Evolutionary conservation across 441 rosid species (phyloP), one percentile per base, ranked within the genome.

Genomic region (Sinapis alba): DNA sequence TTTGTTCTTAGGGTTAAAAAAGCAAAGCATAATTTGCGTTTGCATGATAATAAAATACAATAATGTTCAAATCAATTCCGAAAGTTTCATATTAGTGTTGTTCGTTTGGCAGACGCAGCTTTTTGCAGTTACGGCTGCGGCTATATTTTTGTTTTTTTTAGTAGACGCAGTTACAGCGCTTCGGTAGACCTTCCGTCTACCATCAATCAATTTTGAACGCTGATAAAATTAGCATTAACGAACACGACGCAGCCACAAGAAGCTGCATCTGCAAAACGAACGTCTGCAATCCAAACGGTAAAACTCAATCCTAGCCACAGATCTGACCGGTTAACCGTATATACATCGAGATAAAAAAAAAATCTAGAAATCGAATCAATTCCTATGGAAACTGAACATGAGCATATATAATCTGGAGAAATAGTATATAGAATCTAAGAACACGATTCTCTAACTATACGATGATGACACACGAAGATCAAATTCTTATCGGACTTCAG

Each of bases 401-500:
- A 30, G 21, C 34, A 41, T 30, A 61, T 30, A 61, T 0, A 50
- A 51, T 68, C 62, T 67, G 28, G 16, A 51, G 56, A 51, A 27
- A 60, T 9, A n/a, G 67, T 4, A 67, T 20, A 30, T 32, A 32
- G 69, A 28, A 69, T 19, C 43, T 16, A 67, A 28, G 12, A 36
- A n/a, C 36, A 53, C 47, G 20, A 77, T 34, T 36, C 26, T 59
- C 34, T 26, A 70, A 27, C 62, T 19, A 71, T 1, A 45, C 38
- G 69, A 61, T 34, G 69, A 61, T 34, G 62, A 47, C 1, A 62
- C 26, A 76, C 11, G 62, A 54, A 56, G 28, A 65, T 59, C 70
- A 50, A 72, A 38, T 30, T 15, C 50, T 24, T 38, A 60, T 72
- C 38, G n/a, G 45, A 57, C 1, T 2, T 11, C 41, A 10, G 13